Evolutionary conservation across 345 rosid genomes (phyloP).

Genomic region (Gynandropsis gynandra): DNA sequence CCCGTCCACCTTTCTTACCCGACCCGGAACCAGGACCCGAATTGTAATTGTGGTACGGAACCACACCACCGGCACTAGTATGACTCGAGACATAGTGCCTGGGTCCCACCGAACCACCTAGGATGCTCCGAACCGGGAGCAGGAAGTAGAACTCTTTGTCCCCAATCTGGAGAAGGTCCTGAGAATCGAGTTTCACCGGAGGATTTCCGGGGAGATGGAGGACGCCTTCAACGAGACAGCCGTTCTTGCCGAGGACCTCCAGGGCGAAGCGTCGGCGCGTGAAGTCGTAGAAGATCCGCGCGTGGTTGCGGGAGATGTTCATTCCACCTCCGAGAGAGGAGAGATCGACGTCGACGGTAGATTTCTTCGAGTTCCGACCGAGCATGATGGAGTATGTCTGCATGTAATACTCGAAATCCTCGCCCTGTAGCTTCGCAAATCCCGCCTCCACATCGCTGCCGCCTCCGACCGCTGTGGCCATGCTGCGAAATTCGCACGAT

Average conservation of each 20-base stretch:
- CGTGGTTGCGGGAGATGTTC: conserved; percentile 94
- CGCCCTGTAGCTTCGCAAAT: conserved; percentile 94
- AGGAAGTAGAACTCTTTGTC: conserved; percentile 92
- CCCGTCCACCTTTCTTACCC: conserved; percentile 54
- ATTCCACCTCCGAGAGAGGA: conserved; percentile 94
- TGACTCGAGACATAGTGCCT: conserved; percentile 45
- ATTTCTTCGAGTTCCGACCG: conserved; percentile 93
- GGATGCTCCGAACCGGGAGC: conserved; percentile 75
- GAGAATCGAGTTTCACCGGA: conserved; percentile 87
- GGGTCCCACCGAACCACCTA: conserved; percentile 67
- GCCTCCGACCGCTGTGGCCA: conserved; percentile 48
- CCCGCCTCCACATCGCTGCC: conserved; percentile 95
- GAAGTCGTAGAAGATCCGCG: conserved; percentile 92
- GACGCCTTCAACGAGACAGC: conserved; percentile 94
- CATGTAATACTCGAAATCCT: conserved; percentile 97
- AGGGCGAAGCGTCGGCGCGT: conserved; percentile 96
- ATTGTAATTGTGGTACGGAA: conserved; percentile 44
- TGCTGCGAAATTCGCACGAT: conserved; percentile 12
- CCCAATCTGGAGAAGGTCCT: conserved; percentile 89
- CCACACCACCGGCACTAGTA: conserved; percentile 22
- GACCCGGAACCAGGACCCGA: conserved; percentile 34
- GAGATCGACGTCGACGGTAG: conserved; percentile 90
- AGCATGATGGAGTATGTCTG: conserved; percentile 92
- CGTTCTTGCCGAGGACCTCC: conserved; percentile 96
- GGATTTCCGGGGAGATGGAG: conserved; percentile 94